Evolutionary conservation across 352 stramenopile species (phyloP).

Genomic region (Pythium sukuiense): DNA sequence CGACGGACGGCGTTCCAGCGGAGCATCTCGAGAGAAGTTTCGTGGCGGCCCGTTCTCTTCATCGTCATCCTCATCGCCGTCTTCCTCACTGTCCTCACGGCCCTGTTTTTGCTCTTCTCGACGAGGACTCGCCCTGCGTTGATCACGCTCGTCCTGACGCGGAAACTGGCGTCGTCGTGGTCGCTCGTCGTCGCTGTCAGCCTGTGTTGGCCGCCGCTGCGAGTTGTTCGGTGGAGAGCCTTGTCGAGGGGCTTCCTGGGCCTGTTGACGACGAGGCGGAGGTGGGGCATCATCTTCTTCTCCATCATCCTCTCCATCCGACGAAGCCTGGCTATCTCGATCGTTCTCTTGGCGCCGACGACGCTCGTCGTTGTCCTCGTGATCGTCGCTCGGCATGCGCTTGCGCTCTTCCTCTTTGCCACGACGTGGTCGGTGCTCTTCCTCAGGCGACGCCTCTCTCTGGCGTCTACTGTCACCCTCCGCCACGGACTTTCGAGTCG

Average conservation of each 20-base stretch:
- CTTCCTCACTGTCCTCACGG: slow-evolving; percentile 8
- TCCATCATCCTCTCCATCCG: slow-evolving; percentile 9
- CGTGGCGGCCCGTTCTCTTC: slow-evolving; percentile 16
- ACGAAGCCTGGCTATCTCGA: slow-evolving; percentile 5
- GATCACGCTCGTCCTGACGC: slow-evolving; percentile 1
- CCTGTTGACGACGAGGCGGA: slow-evolving; percentile 16
- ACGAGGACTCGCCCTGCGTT: neutral
- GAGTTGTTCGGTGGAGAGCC: slow-evolving; percentile 9
- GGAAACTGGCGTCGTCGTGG: neutral
- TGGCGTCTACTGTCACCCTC: slow-evolving; percentile 3
- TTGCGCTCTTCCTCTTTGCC: neutral
- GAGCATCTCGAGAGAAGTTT: slow-evolving; percentile 14
- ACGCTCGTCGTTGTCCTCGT: neutral
- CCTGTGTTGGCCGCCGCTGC: neutral
- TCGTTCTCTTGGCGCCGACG: slow-evolving; percentile 4
- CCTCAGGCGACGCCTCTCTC: slow-evolving; percentile 17
- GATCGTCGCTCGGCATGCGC: neutral
- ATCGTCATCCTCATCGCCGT: slow-evolving; percentile 16
- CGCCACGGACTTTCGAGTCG: neutral
- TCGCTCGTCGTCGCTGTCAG: slow-evolving; percentile 4
- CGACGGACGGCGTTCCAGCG: slow-evolving; percentile 20
- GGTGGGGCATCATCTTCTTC: slow-evolving; percentile 3
- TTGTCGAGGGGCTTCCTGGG: slow-evolving; percentile 7
- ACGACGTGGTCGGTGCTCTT: slow-evolving; percentile 1
- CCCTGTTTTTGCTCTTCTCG: neutral